These are phyloP conservation scores for Botrytis pseudocinerea DNA, from an alignment of 2,329 filamentous ascomycete genomes.

Conservation along the genomic window DNA sequence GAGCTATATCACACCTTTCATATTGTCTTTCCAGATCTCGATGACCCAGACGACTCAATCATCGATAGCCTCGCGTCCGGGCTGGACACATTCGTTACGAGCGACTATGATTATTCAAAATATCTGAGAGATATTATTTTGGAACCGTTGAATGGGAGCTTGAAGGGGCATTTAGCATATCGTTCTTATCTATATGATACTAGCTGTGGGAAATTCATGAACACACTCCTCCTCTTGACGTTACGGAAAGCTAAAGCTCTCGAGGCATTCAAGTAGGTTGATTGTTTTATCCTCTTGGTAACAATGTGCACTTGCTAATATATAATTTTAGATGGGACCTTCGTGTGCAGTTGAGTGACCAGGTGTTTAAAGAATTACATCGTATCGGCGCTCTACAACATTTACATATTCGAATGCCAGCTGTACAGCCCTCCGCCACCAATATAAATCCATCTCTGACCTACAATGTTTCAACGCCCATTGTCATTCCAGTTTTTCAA, in stretches of 20 bases:
- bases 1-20: constrained; percentile 61
- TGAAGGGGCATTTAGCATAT: constrained; percentile 55
- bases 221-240: constrained; percentile 58
- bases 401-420: constrained; percentile 60
- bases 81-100: constrained; percentile 62
- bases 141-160: constrained; percentile 54
- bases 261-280: constrained; percentile 56
- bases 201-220: constrained; percentile 64
- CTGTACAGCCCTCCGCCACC: constrained; percentile 44
- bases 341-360: constrained; percentile 60
- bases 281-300: neutral
- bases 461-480: neutral
- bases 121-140: constrained; percentile 58
- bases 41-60: constrained; percentile 54
- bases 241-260: constrained; percentile 56
- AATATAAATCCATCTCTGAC: neutral
- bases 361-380: constrained; percentile 58
- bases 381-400: constrained; percentile 52
- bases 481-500: neutral
- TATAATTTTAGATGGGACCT: constrained; percentile 58
- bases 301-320: constrained; percentile 11
- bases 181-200: constrained; percentile 55
- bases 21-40: constrained; percentile 62
- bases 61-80: constrained; percentile 59
- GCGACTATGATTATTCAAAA: constrained; percentile 62